Evolutionary conservation across 371 early-diverging fungal species (phyloP), one percentile per base, ranked within the genome.

Genomic region (Mortierella sp.): DNA sequence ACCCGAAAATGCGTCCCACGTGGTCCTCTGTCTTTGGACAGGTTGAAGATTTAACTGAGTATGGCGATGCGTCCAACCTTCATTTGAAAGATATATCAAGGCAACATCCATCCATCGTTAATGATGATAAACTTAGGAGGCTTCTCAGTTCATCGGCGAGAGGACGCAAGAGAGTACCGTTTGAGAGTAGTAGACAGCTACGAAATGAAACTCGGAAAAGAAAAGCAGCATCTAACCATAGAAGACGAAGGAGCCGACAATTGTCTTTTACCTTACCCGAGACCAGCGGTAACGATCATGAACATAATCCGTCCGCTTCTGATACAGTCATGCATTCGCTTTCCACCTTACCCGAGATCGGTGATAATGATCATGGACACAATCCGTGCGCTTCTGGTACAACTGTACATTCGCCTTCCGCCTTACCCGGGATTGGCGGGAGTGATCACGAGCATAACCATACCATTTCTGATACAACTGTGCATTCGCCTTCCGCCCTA

Each of bases 1-100:
- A 68, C 15, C 32, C 43, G 53, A 9, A 50, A 1, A 19, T 79
- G 53, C 80, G 80, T 1, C 80, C 80, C 13, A 74, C 71, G 0
- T 79, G 80, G 80, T 36, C 67, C 13, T 74, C 80, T 3, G 48
- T 70, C 15, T 74, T 64, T 40, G 80, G 74, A 0, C 64, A 62
- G 38, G 67, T 57, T 1, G 80, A 66, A 3, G 74, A 70, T 7
- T 64, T 67, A 13, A 67, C 66, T 7, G 80, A 79, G 21, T 43
- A 38, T 55, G 80, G 80, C 8, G 80, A 74, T 22, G 52, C 28
- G 6, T 53, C 78, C 3, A 62, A 65, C 22, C n/a, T 72, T 13
- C 72, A 77, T 43, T 24, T 64, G 22, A 22, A 45, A 9, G 72
- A 68, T 1, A 11, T 22, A 16, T 22, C 36, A 2, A 40, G 52